Conservation (phyloP, 805 yeast genomes). For the Danielia reshetovae region DNA sequence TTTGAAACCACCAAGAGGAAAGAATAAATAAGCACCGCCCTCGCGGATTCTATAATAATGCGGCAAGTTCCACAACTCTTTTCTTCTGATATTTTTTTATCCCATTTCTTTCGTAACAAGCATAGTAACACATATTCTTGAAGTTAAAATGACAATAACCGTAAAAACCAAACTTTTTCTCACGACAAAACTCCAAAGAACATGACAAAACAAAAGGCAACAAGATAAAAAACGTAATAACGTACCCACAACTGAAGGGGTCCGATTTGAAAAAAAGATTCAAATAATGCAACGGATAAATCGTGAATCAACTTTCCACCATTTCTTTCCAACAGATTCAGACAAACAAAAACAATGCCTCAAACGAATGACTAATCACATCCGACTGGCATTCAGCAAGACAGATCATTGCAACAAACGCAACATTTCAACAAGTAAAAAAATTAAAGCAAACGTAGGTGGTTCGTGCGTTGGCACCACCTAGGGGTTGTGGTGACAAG, state of each 20-base stretch:
- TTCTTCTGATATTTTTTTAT: conserved; percentile 10
- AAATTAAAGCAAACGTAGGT: background rate
- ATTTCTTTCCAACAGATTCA: conserved; percentile 7
- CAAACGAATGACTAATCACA: conserved; percentile 2
- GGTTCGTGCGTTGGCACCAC: no score
- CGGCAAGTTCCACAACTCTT: conserved; percentile 13
- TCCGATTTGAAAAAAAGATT: background rate
- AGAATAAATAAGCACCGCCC: conserved; percentile 4
- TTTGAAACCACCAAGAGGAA: background rate
- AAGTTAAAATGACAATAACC: conserved; percentile 5
- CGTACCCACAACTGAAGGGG: conserved; percentile 1
- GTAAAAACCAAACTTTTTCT: conserved; percentile 17
- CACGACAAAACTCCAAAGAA: conserved; percentile 14
- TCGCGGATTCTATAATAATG: conserved; percentile 12
- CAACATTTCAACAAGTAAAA: conserved; percentile 3
- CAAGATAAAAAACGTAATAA: conserved; percentile 7
- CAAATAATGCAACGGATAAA: background rate
- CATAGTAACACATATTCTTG: conserved; percentile 9
- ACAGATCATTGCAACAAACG: conserved; percentile 15
- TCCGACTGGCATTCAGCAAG: conserved; percentile 9
- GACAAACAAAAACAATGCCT: conserved; percentile 10
- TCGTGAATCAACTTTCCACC: background rate
- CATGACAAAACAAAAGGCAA: conserved; percentile 14
- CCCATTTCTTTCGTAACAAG: conserved; percentile 10
- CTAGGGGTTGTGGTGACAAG: no score